Conservation (phyloP, 2,329 filamentous ascomycete genomes). For the Shiraia bambusicola region DNA sequence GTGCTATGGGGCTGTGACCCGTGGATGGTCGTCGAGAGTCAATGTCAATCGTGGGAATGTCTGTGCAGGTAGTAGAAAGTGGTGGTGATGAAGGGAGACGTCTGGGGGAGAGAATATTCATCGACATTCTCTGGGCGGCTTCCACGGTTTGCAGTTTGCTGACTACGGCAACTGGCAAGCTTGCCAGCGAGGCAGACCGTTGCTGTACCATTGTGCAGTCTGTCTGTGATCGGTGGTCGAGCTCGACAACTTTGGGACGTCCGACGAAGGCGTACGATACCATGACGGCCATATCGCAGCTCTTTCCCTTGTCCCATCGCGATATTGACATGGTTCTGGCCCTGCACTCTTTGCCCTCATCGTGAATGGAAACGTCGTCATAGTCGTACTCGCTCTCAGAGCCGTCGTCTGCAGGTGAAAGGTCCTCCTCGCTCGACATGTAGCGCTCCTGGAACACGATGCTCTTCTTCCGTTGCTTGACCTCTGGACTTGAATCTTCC, state of each 20-base stretch:
- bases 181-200: conserved; percentile 39
- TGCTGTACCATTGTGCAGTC: conserved; percentile 23
- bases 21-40: conserved; percentile 32
- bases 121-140: conserved; percentile 28
- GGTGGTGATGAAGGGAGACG: conserved; percentile 9
- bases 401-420: conserved; percentile 40
- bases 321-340: conserved; percentile 39
- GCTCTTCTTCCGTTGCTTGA: conserved; percentile 20
- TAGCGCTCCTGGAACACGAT: conserved; percentile 40
- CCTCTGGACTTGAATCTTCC: conserved; percentile 7
- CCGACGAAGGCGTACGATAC: conserved; percentile 43
- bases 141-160: conserved; percentile 33
- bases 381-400: conserved; percentile 35
- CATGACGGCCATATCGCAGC: conserved; percentile 41
- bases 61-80: conserved; percentile 16
- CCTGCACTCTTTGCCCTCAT: conserved; percentile 27
- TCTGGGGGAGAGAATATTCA: conserved; percentile 20
- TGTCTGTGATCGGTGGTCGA: conserved; percentile 26
- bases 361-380: conserved; percentile 34
- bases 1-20: conserved; percentile 28
- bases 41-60: conserved; percentile 24
- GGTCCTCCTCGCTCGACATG: conserved; percentile 43
- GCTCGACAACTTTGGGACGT: conserved; percentile 42
- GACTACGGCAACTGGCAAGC: conserved; percentile 31
- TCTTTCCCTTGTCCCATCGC: conserved; percentile 36